Percentiles rank a stretch among this genome's conserved stretches.
Conservation (phyloP, 257 asterid genomes). For the Jaltomata sinuosa region DNA sequence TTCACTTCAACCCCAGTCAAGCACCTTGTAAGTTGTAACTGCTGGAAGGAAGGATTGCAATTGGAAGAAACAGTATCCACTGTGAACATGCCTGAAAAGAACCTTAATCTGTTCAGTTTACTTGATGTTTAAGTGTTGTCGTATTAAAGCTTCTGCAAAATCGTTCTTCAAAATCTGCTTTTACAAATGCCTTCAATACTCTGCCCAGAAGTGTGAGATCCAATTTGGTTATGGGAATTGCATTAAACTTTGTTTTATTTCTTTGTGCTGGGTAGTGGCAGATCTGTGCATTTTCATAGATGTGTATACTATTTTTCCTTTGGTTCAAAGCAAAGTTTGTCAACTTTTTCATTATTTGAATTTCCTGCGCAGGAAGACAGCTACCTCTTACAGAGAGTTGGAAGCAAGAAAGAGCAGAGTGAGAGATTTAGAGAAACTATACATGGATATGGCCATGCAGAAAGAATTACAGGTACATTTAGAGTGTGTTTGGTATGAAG, state of each 20-base stretch:
- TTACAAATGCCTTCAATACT: background rate
- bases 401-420: constrained; percentile 67
- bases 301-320: background rate
- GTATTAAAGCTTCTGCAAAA: background rate
- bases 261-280: background rate
- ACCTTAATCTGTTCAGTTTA: background rate
- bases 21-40: background rate
- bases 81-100: background rate
- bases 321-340: background rate
- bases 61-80: background rate
- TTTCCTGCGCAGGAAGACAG: constrained; percentile 39
- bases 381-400: constrained; percentile 61
- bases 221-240: background rate
- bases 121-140: background rate
- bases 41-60: background rate
- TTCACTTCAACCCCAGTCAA: background rate
- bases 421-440: constrained; percentile 57
- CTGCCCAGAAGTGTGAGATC: background rate
- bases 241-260: background rate
- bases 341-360: background rate
- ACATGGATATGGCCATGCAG: constrained; percentile 75
- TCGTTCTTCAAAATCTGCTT: background rate
- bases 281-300: background rate
- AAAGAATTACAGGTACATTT: constrained; percentile 65
- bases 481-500: no score